Evolutionary conservation across 1,139 yeast genomes (phyloP).

Genomic region (Yueomyces sp.): DNA sequence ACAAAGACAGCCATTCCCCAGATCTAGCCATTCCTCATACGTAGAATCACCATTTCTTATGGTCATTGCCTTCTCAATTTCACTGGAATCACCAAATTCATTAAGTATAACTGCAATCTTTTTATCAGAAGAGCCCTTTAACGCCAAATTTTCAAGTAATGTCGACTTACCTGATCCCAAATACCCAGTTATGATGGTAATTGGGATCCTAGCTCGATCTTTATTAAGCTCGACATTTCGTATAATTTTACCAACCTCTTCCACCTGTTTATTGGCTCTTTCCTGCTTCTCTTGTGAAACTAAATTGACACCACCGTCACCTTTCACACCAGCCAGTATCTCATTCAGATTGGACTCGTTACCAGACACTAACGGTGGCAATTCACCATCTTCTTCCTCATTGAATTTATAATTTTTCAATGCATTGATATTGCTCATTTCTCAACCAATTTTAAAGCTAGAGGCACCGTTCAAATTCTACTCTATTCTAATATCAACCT

Average conservation of each 20-base stretch:
- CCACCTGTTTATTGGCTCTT: conserved; percentile 20
- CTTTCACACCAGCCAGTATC: conserved; percentile 10
- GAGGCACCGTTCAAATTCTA: background rate
- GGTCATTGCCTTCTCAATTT: conserved; percentile 77
- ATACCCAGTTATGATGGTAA: conserved; percentile 88
- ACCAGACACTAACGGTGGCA: conserved; percentile 40
- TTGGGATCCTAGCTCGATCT: conserved; percentile 56
- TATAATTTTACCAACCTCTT: conserved; percentile 5
- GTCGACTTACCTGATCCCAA: conserved; percentile 94
- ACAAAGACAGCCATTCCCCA: conserved; percentile 93
- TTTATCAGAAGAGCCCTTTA: conserved; percentile 37
- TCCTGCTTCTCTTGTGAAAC: conserved; percentile 20
- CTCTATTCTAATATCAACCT: background rate
- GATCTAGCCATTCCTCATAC: conserved; percentile 88
- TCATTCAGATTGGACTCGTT: conserved; percentile 20
- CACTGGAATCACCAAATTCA: conserved; percentile 83
- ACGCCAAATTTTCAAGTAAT: conserved; percentile 59
- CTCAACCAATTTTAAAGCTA: background rate
- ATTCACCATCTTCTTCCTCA: conserved; percentile 31
- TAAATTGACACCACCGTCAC: conserved; percentile 19
- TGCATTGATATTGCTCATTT: conserved; percentile 2
- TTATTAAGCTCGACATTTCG: conserved; percentile 6
- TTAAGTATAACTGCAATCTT: conserved; percentile 82
- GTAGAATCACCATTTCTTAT: conserved; percentile 49
- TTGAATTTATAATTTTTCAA: conserved; percentile 19